Percentiles rank a stretch among this genome's conserved stretches.
These are phyloP conservation scores for Globisporangium paroecandrum DNA, from an alignment of 352 stramenopile genomes.

Conservation along the genomic window DNA sequence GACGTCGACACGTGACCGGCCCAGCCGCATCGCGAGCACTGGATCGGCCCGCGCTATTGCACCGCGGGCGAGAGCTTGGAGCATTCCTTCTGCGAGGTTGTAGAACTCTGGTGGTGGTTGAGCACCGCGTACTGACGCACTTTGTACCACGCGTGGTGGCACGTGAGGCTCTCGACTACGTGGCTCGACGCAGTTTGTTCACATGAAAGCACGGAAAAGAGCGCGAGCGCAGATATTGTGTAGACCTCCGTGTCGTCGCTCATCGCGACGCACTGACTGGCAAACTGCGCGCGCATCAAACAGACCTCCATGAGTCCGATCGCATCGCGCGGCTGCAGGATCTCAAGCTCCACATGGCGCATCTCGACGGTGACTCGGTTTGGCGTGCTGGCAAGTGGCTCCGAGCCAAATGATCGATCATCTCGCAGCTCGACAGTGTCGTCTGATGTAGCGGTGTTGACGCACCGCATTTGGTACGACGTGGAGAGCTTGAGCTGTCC, in stretches of 20 bases:
- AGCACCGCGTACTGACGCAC: conserved; percentile 50
- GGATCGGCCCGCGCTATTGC: conserved; percentile 46
- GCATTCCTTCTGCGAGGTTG: conserved; percentile 23
- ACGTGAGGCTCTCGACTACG: conserved; percentile 37
- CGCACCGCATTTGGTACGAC: neutral
- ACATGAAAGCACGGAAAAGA: conserved; percentile 15
- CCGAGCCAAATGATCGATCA: neutral
- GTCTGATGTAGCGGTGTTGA: neutral
- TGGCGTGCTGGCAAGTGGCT: neutral
- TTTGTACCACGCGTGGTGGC: conserved; percentile 54
- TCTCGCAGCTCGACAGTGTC: neutral
- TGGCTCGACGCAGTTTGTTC: conserved; percentile 30
- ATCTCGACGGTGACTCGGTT: conserved; percentile 1
- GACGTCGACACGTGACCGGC: conserved; percentile 51
- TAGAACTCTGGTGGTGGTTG: conserved; percentile 47
- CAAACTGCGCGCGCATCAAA: conserved; percentile 34
- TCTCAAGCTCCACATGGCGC: neutral
- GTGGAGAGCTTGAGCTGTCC: neutral
- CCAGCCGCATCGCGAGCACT: conserved; percentile 56
- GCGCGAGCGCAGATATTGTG: conserved; percentile 33
- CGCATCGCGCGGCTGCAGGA: neutral
- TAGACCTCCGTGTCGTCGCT: conserved; percentile 31
- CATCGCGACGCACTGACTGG: conserved; percentile 45
- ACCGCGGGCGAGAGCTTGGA: conserved; percentile 30
- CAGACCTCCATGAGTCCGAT: conserved; percentile 10